Percentiles rank a stretch among this genome's conserved stretches.
phyloP scores from a whole-genome alignment of 2,329 filamentous ascomycete genomes.

The Colletotrichum falcatum region DNA sequence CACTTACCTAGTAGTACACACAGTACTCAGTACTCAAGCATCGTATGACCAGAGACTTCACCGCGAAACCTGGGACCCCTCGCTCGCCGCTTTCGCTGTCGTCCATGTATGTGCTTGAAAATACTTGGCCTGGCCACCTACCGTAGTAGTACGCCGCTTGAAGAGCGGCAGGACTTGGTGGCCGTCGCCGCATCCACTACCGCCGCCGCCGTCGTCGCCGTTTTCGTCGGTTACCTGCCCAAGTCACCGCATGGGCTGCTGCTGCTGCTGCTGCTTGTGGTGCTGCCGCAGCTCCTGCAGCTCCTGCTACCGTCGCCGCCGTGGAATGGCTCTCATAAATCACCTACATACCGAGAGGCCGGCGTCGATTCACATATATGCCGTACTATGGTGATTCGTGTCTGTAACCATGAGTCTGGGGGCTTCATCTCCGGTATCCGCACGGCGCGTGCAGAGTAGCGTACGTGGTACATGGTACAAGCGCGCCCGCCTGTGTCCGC shows the following conservation, averaged over 20 bases:
- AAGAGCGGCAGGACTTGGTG: not conserved
- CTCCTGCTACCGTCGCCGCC: not conserved
- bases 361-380: not conserved
- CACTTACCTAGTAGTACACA: not conserved
- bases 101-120: not conserved
- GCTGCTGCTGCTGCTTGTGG: too few species aligned
- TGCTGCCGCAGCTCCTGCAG: not conserved
- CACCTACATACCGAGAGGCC: not conserved
- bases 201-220: not conserved
- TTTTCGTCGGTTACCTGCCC: not conserved
- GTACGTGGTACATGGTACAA: conserved; percentile 3
- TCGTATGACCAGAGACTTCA: not conserved
- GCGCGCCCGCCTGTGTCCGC: not conserved
- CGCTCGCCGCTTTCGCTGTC: not conserved
- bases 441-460: conserved; percentile 31
- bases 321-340: not conserved
- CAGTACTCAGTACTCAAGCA: not conserved
- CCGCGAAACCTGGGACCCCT: not conserved
- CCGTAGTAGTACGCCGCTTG: not conserved
- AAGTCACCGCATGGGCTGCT: not conserved
- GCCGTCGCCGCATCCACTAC: not conserved
- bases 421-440: conserved; percentile 9
- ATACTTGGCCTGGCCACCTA: not conserved
- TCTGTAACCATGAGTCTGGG: not conserved
- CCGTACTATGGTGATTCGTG: not conserved